phyloP scores from a whole-genome alignment of 2,329 filamentous ascomycete species.

The Penicillium olsonii region DNA sequence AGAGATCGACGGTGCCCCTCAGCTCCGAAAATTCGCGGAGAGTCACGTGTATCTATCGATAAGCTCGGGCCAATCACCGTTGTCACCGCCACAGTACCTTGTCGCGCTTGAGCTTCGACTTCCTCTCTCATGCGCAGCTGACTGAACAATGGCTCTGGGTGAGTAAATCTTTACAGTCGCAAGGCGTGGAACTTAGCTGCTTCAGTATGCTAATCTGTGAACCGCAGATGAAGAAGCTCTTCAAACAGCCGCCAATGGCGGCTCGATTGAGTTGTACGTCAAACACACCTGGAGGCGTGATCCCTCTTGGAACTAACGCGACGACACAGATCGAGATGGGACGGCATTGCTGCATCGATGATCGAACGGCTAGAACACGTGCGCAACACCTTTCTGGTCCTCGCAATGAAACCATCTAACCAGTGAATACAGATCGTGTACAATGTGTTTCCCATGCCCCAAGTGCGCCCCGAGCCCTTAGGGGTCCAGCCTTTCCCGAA shows the following conservation, averaged over 20 bases:
- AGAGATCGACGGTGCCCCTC: conserved; percentile 23
- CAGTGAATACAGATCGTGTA: conserved; percentile 65
- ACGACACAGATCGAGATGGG: conserved; percentile 66
- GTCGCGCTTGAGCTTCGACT: conserved; percentile 18
- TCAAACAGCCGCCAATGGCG: conserved; percentile 58
- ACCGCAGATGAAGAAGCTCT: conserved; percentile 54
- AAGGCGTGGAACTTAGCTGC: neutral
- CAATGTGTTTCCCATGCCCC: conserved; percentile 73
- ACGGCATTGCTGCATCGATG: conserved; percentile 64
- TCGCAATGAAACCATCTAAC: conserved; percentile 6
- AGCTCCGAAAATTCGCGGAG: conserved; percentile 26
- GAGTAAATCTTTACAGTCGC: conserved; percentile 12
- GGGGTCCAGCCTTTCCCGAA: conserved; percentile 26
- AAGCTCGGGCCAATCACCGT: conserved; percentile 23
- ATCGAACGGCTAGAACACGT: conserved; percentile 69
- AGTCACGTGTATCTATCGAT: conserved; percentile 25
- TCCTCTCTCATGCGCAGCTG: conserved; percentile 13
- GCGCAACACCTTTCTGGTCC: conserved; percentile 17
- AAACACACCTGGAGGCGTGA: conserved; percentile 1
- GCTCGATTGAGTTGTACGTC: conserved; percentile 60
- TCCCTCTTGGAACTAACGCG: conserved; percentile 33
- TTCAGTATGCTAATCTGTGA: conserved; percentile 7
- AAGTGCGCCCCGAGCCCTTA: conserved; percentile 43
- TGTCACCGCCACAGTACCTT: conserved; percentile 9
- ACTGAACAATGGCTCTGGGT: conserved; percentile 36